phyloP scores from a whole-genome alignment of 2,329 filamentous ascomycete genomes.

The Xylaria sp. region DNA sequence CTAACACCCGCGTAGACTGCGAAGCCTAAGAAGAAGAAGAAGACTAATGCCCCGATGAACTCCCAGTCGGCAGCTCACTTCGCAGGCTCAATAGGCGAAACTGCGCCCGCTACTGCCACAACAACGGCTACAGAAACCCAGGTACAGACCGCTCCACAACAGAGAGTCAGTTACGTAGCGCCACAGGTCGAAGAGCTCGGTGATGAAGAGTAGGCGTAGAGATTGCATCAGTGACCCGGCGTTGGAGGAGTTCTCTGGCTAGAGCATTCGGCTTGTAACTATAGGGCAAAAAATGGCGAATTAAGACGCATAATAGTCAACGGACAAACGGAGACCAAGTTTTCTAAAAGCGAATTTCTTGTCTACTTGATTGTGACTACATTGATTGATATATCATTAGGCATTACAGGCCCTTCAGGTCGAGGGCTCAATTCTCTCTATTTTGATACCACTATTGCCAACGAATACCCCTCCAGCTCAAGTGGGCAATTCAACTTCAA shows the following conservation, averaged over 20 bases:
- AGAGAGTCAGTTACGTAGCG: slow-evolving; percentile 56
- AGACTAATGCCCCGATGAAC: slow-evolving; percentile 60
- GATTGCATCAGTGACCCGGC: slow-evolving; percentile 41
- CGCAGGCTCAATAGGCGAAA: slow-evolving; percentile 64
- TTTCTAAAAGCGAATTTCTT: slow-evolving; percentile 27
- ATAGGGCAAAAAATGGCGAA: slow-evolving; percentile 21
- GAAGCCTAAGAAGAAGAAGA: slow-evolving; percentile 67
- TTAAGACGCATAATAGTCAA: slow-evolving; percentile 17
- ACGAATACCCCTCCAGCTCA: background rate
- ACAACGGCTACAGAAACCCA: slow-evolving; percentile 68
- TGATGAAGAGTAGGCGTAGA: slow-evolving; percentile 57
- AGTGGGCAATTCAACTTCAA: background rate
- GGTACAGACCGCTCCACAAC: slow-evolving; percentile 57
- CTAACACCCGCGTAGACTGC: slow-evolving; percentile 43
- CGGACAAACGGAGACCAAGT: slow-evolving; percentile 11
- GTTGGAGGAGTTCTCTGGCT: slow-evolving; percentile 40
- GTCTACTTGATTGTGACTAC: slow-evolving; percentile 1
- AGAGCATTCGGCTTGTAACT: slow-evolving; percentile 23
- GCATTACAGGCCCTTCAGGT: background rate
- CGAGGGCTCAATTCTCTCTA: slow-evolving; percentile 1
- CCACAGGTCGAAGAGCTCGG: slow-evolving; percentile 65
- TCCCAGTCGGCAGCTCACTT: slow-evolving; percentile 55
- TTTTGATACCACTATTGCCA: background rate
- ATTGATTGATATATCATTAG: slow-evolving; percentile 19
- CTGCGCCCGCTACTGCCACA: slow-evolving; percentile 63